These are phyloP conservation scores for Penicillium canescens DNA, from an alignment of 495 filamentous ascomycete genomes.

Conservation along the genomic window DNA sequence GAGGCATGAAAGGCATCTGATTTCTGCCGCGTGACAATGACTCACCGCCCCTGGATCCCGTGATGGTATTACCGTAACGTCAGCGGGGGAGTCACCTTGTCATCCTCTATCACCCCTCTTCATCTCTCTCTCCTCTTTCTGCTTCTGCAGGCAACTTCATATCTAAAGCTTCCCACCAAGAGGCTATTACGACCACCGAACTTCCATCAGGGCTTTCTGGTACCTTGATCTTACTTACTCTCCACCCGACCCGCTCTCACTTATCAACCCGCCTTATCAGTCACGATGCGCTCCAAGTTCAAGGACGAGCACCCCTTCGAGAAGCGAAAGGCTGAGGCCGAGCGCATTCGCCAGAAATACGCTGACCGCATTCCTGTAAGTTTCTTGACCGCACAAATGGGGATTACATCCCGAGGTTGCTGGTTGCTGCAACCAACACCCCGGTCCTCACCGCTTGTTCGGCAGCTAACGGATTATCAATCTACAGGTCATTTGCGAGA, in stretches of 20 bases:
- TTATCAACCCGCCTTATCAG: slow-evolving; percentile 29
- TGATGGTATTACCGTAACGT: slow-evolving; percentile 35
- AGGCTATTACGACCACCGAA: slow-evolving; percentile 5
- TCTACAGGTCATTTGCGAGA: slow-evolving; percentile 94
- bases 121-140: slow-evolving; percentile 17
- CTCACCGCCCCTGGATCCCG: slow-evolving; percentile 37
- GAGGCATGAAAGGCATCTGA: slow-evolving; percentile 4
- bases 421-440: background rate
- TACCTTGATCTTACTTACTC: slow-evolving; percentile 4
- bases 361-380: slow-evolving; percentile 96
- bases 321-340: slow-evolving; percentile 98
- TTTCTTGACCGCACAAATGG: slow-evolving; percentile 19
- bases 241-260: slow-evolving; percentile 27
- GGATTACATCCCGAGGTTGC: background rate
- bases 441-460: slow-evolving; percentile 42
- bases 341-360: slow-evolving; percentile 99
- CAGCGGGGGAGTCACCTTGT: slow-evolving; percentile 34
- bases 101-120: slow-evolving; percentile 21
- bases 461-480: slow-evolving; percentile 26
- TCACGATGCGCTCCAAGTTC: slow-evolving; percentile 94
- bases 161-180: background rate
- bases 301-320: slow-evolving; percentile 99
- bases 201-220: slow-evolving; percentile 5
- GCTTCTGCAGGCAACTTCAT: slow-evolving; percentile 9
- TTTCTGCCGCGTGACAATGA: slow-evolving; percentile 20